Percentiles rank a stretch among this genome's conserved stretches.
Conservation (phyloP, 2,329 filamentous ascomycete genomes). For the Xylaria arbuscula region DNA sequence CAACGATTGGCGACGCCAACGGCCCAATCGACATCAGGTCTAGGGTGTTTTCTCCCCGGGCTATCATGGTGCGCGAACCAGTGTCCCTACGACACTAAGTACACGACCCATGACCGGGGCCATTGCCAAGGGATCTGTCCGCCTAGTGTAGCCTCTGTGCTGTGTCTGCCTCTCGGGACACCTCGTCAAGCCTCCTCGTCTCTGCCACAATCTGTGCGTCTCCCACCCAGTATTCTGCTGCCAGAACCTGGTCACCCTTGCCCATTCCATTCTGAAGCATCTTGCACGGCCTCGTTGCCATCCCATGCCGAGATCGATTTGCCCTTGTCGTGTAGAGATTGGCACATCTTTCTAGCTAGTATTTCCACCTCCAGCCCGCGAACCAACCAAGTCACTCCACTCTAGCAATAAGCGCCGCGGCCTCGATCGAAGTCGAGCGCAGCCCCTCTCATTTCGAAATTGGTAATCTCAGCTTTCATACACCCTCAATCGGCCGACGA, state of each 20-base stretch:
- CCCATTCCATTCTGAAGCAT: conserved; percentile 24
- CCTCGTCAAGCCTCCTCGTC: conserved; percentile 41
- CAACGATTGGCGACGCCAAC: conserved; percentile 33
- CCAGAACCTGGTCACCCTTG: conserved; percentile 18
- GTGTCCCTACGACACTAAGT: neutral
- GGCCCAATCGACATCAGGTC: conserved; percentile 27
- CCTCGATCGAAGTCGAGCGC: conserved; percentile 37
- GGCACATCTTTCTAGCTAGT: conserved; percentile 34
- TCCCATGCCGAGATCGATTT: conserved; percentile 35
- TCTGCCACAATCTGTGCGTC: conserved; percentile 40
- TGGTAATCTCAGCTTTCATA: conserved; percentile 38
- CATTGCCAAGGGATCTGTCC: conserved; percentile 37
- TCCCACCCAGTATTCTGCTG: conserved; percentile 16
- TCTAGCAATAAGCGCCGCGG: conserved; percentile 46
- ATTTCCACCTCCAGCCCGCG: conserved; percentile 48
- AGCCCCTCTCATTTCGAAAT: conserved; percentile 39
- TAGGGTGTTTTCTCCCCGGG: conserved; percentile 11
- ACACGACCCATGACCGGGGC: conserved; percentile 13
- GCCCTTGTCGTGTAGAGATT: conserved; percentile 25
- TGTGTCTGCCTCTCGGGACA: conserved; percentile 43
- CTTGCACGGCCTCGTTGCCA: conserved; percentile 47
- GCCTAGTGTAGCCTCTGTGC: conserved; percentile 31
- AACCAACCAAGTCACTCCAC: conserved; percentile 44
- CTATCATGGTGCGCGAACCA: conserved; percentile 36
- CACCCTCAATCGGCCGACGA: conserved; percentile 26